Conservation (phyloP, 257 asterid genomes). For the Penstemon newberryi region DNA sequence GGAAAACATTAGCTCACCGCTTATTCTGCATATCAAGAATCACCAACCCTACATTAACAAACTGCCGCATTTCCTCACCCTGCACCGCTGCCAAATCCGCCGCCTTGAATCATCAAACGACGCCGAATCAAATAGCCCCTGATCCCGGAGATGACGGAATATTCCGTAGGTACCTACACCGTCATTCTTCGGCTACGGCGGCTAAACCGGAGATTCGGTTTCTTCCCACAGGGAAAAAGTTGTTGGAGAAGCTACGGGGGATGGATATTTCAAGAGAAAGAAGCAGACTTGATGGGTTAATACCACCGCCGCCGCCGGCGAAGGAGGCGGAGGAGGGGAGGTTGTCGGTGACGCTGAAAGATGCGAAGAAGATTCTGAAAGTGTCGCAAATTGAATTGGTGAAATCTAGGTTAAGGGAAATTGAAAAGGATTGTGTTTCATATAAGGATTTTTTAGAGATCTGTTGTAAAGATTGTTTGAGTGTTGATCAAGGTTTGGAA, state of each 20-base stretch:
- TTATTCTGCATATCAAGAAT: slow-evolving; percentile 49
- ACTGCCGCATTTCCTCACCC: slow-evolving; percentile 66
- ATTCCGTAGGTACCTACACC: slow-evolving; percentile 62
- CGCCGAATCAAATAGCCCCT: slow-evolving; percentile 37
- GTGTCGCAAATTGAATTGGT: slow-evolving; percentile 51
- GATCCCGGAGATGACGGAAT: slow-evolving; percentile 68
- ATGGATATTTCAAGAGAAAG: slow-evolving; percentile 64
- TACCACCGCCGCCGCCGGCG: slow-evolving; percentile 41
- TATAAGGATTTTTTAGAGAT: slow-evolving; percentile 48
- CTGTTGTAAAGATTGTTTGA: slow-evolving; percentile 42
- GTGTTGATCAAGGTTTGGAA: slow-evolving; percentile 42
- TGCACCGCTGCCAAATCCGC: slow-evolving; percentile 46
- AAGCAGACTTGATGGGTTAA: slow-evolving; percentile 61
- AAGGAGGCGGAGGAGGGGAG: slow-evolving; percentile 22
- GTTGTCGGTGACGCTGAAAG: slow-evolving; percentile 40
- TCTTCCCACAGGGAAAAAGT: slow-evolving; percentile 60
- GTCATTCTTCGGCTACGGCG: slow-evolving; percentile 34
- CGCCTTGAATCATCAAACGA: slow-evolving; percentile 14
- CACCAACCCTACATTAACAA: slow-evolving; percentile 40
- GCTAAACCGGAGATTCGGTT: slow-evolving; percentile 35
- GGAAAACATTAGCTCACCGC: slow-evolving; percentile 50
- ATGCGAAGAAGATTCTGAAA: slow-evolving; percentile 49
- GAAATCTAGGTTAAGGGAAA: slow-evolving; percentile 44
- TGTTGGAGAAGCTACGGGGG: slow-evolving; percentile 60
- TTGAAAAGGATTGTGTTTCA: slow-evolving; percentile 42